Base-by-base conservation (phyloP, 164 flowering plant species). In the Malania oleifera region DNA sequence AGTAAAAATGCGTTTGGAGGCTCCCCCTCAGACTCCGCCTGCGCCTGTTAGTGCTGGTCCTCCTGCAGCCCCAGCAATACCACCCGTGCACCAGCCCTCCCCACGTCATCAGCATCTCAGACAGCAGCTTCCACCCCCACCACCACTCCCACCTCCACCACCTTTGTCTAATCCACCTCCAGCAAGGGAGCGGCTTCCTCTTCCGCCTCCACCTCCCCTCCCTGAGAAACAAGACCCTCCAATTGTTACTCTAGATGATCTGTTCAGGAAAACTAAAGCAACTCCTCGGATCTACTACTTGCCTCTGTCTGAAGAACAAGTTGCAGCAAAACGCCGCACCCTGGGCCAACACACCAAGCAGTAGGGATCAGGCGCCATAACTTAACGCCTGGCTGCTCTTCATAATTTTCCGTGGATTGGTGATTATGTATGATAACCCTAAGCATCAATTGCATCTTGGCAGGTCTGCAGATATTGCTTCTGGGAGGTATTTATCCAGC, bases 201-300 rank as follows among this genome's bases (percentile, higher is more conserved):
- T 69, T 63, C 89, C 89, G 9, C 86, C 89, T 0, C 83, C 88
- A 9, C 84, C 79, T 24, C 84, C 83, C 1, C 79, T 69, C 19
- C 67, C 78, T 0, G 82, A 82, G 74, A 80, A 82, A 52, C 61
- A 62, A 18, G 95, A 84, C 9, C 84, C 88, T 7, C 93, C 88
- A 0, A 82, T 85, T 43, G 79, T 85, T 25, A 88, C 96, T 53
- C 66, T 91, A 34, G 96, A 91, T 40, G 98, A 89, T 65, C 85
- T 91, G 26, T 91, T 91, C 56, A 71, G 61, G 64, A 91, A 88
- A 67, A 92, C 98, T 7, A 83, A 63, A 34, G 79, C 89, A 6
- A 71, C 78, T 15, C 98, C 98, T 22, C 74, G 95, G 14, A 87
- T 92, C 62, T 92, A 89, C 73, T 92, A 85, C 65, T 56, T 92